Base-by-base conservation (phyloP, 2,329 filamentous ascomycete species). In the Davidsoniella australis region DNA sequence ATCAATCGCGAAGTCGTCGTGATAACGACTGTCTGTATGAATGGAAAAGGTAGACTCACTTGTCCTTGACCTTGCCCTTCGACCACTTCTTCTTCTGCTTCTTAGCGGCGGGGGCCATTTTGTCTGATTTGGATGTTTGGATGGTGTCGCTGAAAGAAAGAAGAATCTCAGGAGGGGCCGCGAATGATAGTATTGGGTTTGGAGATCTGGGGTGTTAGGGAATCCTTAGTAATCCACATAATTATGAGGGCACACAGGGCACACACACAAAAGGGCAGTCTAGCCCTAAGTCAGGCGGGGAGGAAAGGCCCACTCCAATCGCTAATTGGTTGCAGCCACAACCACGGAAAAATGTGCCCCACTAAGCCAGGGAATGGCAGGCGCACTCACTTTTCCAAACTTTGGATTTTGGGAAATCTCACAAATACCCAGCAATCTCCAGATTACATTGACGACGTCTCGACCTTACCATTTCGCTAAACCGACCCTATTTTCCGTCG, bases 51-150 rank as follows among this genome's bases (percentile, higher is more conserved):
- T 23, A 20, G 20, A 53, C 51, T 53, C 41, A 53, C 51, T 98
- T 98, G 81, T 98, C 91, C 91, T 98, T 98, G 78, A 98, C 91
- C 87, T 69, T 75, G 60, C 65, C 63, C 63, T 68, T 68, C 55
- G 66, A 68, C 67, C 67, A 69, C 67, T 70, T 68, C 66, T 69
- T 69, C 66, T 69, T 70, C 63, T 69, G 66, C 64, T 69, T 69
- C 65, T 68, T 68, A 61, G 62, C 66, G 65, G 65, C 66, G 60
- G 65, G 63, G 61, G 66, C 65, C 65, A 68, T 68, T 64, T 65
- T 68, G 63, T 60, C 57, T 63, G 60, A 62, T 64, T 57, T 65
- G 42, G 43, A 51, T 54, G 49, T 53, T 52, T 55, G 49, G 47
- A 53, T 51, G 48, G 48, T 53, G 51, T 50, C 51, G 51, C 40